Conservation (phyloP, 2,329 filamentous ascomycete genomes). For the Parascedosporium putredinis region DNA sequence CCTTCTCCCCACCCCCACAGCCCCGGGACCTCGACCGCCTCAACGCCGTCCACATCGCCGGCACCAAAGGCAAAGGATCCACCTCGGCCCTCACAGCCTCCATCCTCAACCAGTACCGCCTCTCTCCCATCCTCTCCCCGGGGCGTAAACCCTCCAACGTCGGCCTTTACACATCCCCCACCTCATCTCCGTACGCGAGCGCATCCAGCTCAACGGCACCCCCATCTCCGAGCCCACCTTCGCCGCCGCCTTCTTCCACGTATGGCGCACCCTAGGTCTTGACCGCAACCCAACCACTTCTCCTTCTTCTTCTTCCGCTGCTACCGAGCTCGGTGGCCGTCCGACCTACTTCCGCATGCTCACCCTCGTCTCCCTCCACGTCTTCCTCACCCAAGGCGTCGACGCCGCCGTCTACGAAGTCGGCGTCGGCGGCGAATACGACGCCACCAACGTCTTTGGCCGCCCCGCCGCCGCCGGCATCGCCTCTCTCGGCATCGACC, state of each 20-base stretch:
- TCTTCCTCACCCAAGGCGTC: conserved; percentile 53
- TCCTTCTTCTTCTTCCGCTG: too few relatives aligned
- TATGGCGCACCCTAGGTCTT: conserved; percentile 47
- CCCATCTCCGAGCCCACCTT: conserved; percentile 51
- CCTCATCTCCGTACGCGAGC: conserved; percentile 55
- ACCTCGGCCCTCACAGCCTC: conserved; percentile 59
- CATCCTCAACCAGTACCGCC: conserved; percentile 45
- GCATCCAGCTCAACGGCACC: conserved; percentile 50
- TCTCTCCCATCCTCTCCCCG: conserved; percentile 15
- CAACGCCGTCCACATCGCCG: conserved; percentile 60
- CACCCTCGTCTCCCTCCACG: conserved; percentile 56
- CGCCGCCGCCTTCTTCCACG: conserved; percentile 56
- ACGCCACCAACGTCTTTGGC: conserved; percentile 57
- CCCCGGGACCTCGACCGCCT: conserved; percentile 44
- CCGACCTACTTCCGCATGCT: conserved; percentile 52
- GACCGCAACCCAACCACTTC: too few relatives aligned
- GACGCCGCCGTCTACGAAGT: conserved; percentile 56
- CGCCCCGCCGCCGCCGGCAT: conserved; percentile 49
- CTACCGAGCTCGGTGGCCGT: conserved; percentile 25
- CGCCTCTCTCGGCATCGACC: conserved; percentile 59
- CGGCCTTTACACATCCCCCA: conserved; percentile 63
- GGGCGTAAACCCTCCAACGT: conserved; percentile 30
- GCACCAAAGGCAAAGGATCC: conserved; percentile 69
- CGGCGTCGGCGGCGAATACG: conserved; percentile 57
- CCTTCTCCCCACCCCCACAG: conserved; percentile 12